Percentiles rank a stretch among this genome's conserved stretches.
Conservation (phyloP, 2,329 filamentous ascomycete species). For the Aureobasidium sp. region DNA sequence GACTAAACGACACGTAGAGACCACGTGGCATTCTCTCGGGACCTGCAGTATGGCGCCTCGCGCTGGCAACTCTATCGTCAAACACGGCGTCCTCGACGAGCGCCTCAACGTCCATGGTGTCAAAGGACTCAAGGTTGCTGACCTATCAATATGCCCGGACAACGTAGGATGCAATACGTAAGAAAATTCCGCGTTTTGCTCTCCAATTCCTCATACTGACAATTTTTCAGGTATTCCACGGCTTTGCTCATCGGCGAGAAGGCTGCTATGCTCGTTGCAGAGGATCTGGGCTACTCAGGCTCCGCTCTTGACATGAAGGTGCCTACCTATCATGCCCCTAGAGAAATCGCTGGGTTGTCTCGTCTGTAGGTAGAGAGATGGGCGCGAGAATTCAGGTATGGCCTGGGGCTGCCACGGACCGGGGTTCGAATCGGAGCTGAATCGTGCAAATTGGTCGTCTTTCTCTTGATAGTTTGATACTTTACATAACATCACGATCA, state of each 20-base stretch:
- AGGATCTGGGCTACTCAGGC: slow-evolving; percentile 68
- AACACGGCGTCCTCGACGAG: slow-evolving; percentile 70
- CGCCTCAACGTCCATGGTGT: slow-evolving; percentile 71
- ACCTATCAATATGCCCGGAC: slow-evolving; percentile 68
- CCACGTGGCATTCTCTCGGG: slow-evolving; percentile 60
- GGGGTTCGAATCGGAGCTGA: no score
- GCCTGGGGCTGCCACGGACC: no score
- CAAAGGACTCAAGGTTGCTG: slow-evolving; percentile 68
- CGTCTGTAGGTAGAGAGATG: slow-evolving; percentile 28
- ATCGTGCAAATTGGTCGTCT: no score
- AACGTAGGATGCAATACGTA: slow-evolving; percentile 59
- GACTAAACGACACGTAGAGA: slow-evolving; percentile 52
- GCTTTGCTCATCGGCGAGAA: slow-evolving; percentile 71
- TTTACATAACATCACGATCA: no score
- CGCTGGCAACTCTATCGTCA: slow-evolving; percentile 71
- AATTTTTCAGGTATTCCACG: slow-evolving; percentile 46
- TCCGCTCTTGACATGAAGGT: slow-evolving; percentile 68
- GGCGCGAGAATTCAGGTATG: no score
- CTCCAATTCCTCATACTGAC: no score
- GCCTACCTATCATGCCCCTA: slow-evolving; percentile 40
- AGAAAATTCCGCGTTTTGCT: no score
- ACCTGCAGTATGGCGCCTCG: slow-evolving; percentile 71
- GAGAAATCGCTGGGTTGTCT: slow-evolving; percentile 35
- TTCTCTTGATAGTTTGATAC: no score
- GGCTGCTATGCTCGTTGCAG: slow-evolving; percentile 58